Conservation (phyloP, 2,329 filamentous ascomycete genomes). For the Hypoxylon sp. region DNA sequence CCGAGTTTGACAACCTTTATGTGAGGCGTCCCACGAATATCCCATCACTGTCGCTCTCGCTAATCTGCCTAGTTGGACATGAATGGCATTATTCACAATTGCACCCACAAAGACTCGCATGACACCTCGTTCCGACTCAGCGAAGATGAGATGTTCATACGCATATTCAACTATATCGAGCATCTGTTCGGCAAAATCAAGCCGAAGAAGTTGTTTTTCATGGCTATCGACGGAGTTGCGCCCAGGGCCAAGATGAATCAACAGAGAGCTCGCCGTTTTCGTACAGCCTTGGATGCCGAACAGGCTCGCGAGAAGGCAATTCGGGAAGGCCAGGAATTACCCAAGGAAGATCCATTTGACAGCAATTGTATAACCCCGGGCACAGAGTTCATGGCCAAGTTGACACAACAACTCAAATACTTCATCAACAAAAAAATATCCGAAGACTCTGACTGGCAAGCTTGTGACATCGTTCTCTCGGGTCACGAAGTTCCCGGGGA, state of each 20-base stretch:
- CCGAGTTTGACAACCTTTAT: slow-evolving; percentile 98
- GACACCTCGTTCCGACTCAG: slow-evolving; percentile 92
- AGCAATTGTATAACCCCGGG: slow-evolving; percentile 99
- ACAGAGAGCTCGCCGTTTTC: slow-evolving; percentile 93
- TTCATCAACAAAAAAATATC: slow-evolving; percentile 99
- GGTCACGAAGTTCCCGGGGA: slow-evolving; percentile 98
- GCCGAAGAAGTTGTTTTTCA: slow-evolving; percentile 98
- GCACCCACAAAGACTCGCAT: slow-evolving; percentile 96
- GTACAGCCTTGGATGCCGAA: slow-evolving; percentile 92
- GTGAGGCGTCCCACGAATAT: slow-evolving; percentile 58
- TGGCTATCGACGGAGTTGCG: slow-evolving; percentile 98
- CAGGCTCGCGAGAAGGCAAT: slow-evolving; percentile 92
- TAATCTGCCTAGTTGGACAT: slow-evolving; percentile 77
- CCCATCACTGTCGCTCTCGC: slow-evolving; percentile 39
- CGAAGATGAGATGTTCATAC: slow-evolving; percentile 99
- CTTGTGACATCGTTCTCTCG: slow-evolving; percentile 93
- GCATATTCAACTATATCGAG: slow-evolving; percentile 99
- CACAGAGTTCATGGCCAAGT: slow-evolving; percentile 97
- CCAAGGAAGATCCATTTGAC: slow-evolving; percentile 95
- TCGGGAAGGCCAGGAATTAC: slow-evolving; percentile 88
- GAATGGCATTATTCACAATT: slow-evolving; percentile 99
- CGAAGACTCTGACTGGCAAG: slow-evolving; percentile 97
- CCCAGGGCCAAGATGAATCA: slow-evolving; percentile 99
- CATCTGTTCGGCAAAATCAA: slow-evolving; percentile 99
- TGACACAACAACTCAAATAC: slow-evolving; percentile 94